phyloP scores from a whole-genome alignment of 768 basidiomycete species.

The Lyophyllum decastes region DNA sequence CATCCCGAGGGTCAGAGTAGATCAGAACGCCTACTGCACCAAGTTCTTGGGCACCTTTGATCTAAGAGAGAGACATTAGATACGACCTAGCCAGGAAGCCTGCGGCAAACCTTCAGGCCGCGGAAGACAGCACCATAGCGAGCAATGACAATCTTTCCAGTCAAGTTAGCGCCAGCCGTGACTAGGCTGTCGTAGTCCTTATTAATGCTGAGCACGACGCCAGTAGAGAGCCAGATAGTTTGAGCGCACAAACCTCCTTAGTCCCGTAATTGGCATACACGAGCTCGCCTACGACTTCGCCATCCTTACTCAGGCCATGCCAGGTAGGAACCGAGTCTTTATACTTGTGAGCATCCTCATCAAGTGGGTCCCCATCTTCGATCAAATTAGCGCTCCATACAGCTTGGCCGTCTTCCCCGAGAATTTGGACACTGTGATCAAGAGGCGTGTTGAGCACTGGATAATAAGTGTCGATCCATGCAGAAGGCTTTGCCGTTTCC shows the following conservation, averaged over 20 bases:
- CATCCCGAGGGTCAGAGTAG: conserved; percentile 85
- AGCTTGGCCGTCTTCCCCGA: conserved; percentile 52
- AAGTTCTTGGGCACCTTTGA: conserved; percentile 81
- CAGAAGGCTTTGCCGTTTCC: conserved; percentile 50
- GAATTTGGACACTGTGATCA: conserved; percentile 65
- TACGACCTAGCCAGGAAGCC: conserved; percentile 17
- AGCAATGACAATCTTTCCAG: conserved; percentile 74
- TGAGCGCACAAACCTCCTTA: conserved; percentile 43
- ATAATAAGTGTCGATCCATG: conserved; percentile 89
- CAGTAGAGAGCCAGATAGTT: not conserved
- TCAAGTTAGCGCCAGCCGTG: conserved; percentile 66
- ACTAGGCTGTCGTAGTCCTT: conserved; percentile 59
- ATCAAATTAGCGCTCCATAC: conserved; percentile 74
- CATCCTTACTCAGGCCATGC: conserved; percentile 82
- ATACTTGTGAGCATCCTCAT: conserved; percentile 71
- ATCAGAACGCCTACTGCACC: conserved; percentile 81
- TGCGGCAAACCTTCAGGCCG: conserved; percentile 69
- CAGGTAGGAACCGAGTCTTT: conserved; percentile 74
- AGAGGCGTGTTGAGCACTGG: conserved; percentile 83
- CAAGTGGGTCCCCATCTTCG: conserved; percentile 69
- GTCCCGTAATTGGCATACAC: conserved; percentile 84
- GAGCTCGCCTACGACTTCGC: conserved; percentile 67
- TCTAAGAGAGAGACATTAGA: conserved; percentile 36
- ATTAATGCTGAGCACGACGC: not conserved
- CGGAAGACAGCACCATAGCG: conserved; percentile 81